Conservation (phyloP, 768 basidiomycete genomes). For the Hemileccinum impolitum region DNA sequence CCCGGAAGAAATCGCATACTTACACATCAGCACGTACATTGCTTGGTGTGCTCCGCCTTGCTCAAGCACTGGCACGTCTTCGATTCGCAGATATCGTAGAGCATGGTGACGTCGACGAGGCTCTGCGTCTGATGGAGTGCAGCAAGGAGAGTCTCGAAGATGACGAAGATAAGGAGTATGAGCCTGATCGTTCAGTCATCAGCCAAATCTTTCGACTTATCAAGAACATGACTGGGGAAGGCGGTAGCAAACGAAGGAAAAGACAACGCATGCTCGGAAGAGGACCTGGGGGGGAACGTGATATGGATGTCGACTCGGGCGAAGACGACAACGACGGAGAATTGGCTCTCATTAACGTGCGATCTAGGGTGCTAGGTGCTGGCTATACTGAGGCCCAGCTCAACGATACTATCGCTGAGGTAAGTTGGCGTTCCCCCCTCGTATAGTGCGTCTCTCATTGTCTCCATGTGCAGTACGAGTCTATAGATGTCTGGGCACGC, state of each 20-base stretch:
- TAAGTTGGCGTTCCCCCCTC: conserved; percentile 35
- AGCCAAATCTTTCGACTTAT: conserved; percentile 90
- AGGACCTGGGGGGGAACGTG: conserved; percentile 68
- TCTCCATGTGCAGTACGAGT: conserved; percentile 67
- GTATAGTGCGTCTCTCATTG: conserved; percentile 3
- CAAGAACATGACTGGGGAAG: conserved; percentile 70
- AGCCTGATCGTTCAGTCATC: conserved; percentile 72
- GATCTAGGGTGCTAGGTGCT: conserved; percentile 77
- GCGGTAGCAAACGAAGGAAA: conserved; percentile 38
- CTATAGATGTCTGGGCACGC: conserved; percentile 73
- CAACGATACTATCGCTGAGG: conserved; percentile 79
- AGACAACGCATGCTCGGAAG: conserved; percentile 57
- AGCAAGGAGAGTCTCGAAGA: conserved; percentile 90
- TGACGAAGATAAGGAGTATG: conserved; percentile 65
- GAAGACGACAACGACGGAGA: conserved; percentile 68
- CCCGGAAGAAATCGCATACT: conserved; percentile 82
- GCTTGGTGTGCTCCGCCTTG: conserved; percentile 88
- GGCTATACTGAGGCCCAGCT: conserved; percentile 92
- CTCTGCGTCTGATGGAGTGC: conserved; percentile 93
- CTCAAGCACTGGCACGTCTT: conserved; percentile 92
- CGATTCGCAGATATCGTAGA: conserved; percentile 80
- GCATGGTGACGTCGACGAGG: conserved; percentile 91
- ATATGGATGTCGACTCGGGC: conserved; percentile 67
- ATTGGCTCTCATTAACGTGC: conserved; percentile 82
- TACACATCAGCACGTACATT: conserved; percentile 97